These are phyloP conservation scores for Alloascoidea africana DNA, from an alignment of 805 yeast genomes.

Conservation along the genomic window DNA sequence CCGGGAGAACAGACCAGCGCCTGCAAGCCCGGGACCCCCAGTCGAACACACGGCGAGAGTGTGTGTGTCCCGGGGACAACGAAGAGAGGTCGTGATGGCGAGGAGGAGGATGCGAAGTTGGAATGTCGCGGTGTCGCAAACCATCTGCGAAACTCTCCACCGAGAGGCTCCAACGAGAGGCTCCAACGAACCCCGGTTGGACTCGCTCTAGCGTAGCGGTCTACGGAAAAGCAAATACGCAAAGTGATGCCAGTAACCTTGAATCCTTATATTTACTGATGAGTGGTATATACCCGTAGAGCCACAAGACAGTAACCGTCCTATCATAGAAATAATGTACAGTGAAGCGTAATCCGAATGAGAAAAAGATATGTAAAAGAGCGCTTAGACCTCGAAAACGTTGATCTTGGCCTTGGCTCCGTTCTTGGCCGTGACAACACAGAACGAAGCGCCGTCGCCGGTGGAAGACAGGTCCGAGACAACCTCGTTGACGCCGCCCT, in stretches of 20 bases:
- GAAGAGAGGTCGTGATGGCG: no score
- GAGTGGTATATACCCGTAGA: no score
- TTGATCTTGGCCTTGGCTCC: conserved; percentile 56
- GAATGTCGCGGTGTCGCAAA: no score
- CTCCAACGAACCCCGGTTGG: no score
- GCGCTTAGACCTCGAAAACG: conserved; percentile 30
- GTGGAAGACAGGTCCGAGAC: conserved; percentile 19
- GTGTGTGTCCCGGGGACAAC: no score
- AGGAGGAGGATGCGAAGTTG: no score
- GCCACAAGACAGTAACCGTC: no score
- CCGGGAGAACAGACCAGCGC: no score
- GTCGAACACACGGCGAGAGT: no score
- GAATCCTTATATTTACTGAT: not conserved
- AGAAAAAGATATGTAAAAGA: conserved; percentile 33
- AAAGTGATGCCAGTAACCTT: not conserved
- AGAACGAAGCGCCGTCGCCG: conserved; percentile 61
- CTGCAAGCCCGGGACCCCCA: no score
- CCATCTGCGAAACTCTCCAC: no score
- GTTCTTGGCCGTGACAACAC: conserved; percentile 65
- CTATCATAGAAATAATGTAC: not conserved
- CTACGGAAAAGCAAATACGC: not conserved
- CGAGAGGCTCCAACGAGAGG: no score
- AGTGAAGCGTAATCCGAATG: conserved; percentile 1
- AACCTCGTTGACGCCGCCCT: conserved; percentile 41
- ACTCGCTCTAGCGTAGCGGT: not conserved